phyloP scores from a whole-genome alignment of 2,329 filamentous ascomycete genomes.

The Saccharata proteae region DNA sequence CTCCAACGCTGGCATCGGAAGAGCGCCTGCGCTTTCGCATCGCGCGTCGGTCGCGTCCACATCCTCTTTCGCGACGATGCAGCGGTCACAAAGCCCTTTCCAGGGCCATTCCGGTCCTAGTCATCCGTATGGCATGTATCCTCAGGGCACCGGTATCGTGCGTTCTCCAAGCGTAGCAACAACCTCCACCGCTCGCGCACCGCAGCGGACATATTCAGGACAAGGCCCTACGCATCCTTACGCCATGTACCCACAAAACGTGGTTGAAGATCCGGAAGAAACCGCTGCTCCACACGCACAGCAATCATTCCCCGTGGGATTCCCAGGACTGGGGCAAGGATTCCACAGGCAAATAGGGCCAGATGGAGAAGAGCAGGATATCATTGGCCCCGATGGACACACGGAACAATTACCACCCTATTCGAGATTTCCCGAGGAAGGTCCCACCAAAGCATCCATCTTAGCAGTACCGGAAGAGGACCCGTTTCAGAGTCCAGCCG shows the following conservation, averaged over 20 bases:
- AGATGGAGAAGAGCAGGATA: slow-evolving; percentile 76
- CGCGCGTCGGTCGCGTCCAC: slow-evolving; percentile 25
- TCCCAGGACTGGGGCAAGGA: slow-evolving; percentile 51
- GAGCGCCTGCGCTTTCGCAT: slow-evolving; percentile 15
- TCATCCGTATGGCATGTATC: slow-evolving; percentile 76
- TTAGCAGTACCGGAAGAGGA: slow-evolving; percentile 8
- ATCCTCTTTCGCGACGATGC: slow-evolving; percentile 29
- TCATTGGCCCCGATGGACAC: slow-evolving; percentile 80
- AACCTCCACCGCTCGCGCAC: slow-evolving; percentile 51
- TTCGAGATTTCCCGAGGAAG: slow-evolving; percentile 72
- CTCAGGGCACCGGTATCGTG: slow-evolving; percentile 49
- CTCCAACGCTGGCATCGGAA: slow-evolving; percentile 15
- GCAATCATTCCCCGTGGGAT: slow-evolving; percentile 54
- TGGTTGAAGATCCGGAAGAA: slow-evolving; percentile 41
- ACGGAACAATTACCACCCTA: slow-evolving; percentile 88
- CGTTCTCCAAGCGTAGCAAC: slow-evolving; percentile 58
- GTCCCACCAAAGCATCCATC: slow-evolving; percentile 44
- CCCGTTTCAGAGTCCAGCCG: background rate
- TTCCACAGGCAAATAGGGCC: slow-evolving; percentile 66
- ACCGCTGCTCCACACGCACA: slow-evolving; percentile 15
- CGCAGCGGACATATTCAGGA: slow-evolving; percentile 46
- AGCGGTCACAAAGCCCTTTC: slow-evolving; percentile 50
- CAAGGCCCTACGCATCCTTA: slow-evolving; percentile 74
- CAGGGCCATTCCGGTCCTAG: slow-evolving; percentile 56
- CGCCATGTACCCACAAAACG: slow-evolving; percentile 72